Percentiles rank a stretch among this genome's conserved stretches.
Evolutionary conservation across 2,329 filamentous ascomycete species (phyloP).

Genomic region (Blastomyces percursus): DNA sequence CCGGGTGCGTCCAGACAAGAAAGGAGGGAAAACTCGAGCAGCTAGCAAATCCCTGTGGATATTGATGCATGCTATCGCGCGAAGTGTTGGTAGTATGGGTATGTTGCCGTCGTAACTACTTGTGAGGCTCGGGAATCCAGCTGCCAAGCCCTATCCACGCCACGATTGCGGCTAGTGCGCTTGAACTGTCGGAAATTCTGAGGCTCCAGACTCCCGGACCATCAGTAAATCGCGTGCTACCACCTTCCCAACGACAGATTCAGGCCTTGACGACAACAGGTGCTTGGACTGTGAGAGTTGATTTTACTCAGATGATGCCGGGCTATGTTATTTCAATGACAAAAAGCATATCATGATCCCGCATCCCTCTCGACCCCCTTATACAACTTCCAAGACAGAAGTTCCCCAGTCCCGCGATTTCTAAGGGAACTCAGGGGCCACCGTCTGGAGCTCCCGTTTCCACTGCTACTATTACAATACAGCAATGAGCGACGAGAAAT

Average conservation of each 20-base stretch:
- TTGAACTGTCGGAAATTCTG: background rate
- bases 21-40: too few relatives aligned
- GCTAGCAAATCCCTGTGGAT: too few relatives aligned
- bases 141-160: background rate
- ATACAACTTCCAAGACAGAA: background rate
- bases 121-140: background rate
- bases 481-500: slow-evolving; percentile 43
- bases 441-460: slow-evolving; percentile 19
- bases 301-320: background rate
- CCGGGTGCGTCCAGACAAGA: too few relatives aligned
- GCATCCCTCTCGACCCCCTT: slow-evolving; percentile 20
- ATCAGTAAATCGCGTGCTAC: background rate
- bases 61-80: too few relatives aligned
- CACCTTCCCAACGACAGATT: background rate
- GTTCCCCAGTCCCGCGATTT: background rate
- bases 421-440: slow-evolving; percentile 18
- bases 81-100: too few relatives aligned
- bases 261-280: background rate
- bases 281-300: background rate
- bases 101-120: too few relatives aligned
- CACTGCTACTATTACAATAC: slow-evolving; percentile 9
- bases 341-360: slow-evolving; percentile 21
- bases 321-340: background rate
- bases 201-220: background rate
- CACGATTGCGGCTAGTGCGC: background rate